Evolutionary conservation across 2,329 filamentous ascomycete species (phyloP), one percentile per base, ranked within the genome.

Genomic region (Tricladium varicosporioides): DNA sequence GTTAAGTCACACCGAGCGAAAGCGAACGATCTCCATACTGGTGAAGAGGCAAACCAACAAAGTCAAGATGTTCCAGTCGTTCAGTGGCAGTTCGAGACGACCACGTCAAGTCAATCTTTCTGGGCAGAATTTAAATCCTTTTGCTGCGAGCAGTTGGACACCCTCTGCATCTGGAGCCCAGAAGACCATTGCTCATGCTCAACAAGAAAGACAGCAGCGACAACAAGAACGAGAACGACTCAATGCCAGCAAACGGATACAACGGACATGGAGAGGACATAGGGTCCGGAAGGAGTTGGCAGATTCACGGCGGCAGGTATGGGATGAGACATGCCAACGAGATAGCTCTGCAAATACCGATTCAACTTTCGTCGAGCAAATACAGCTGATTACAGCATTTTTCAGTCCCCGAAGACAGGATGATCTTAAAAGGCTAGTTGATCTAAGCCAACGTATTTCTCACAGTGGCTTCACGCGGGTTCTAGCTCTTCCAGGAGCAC

Each of bases 61-160:
- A 27, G 57, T 53, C 70, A 71, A 70, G 65, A 97, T 97, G 93
- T 95, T 94, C 76, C 87, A 89, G 60, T 92, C 89, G 53, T 99
- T 99, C 76, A 94, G 90, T 19, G 94, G 94, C 66, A 90, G 77
- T 74, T 90, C 91, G 67, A 87, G 91, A 69, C 89, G 90, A 64
- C 87, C 88, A 60, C 87, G 94, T 63, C 92, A 97, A 72, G 91
- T 97, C 71, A 97, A 97, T 74, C 86, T 99, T 60, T 94, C 91
- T 64, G 94, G 92, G 61, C 88, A 92, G 65, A 84, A 84, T 63
- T 78, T 79, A 51, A 96, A 96, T 69, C 91, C 92, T 2, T 96
- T 94, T 72, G 86, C 82, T 59, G 83, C 83, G 63, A 80, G 80
- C 32, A 77, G 79, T 44, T 84, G 85, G 79, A 76, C 76, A 14